A percentile compares a stretch with the other conserved stretches of the same genome.
Conservation (phyloP, 495 filamentous ascomycete genomes). For the Collariella sp. region DNA sequence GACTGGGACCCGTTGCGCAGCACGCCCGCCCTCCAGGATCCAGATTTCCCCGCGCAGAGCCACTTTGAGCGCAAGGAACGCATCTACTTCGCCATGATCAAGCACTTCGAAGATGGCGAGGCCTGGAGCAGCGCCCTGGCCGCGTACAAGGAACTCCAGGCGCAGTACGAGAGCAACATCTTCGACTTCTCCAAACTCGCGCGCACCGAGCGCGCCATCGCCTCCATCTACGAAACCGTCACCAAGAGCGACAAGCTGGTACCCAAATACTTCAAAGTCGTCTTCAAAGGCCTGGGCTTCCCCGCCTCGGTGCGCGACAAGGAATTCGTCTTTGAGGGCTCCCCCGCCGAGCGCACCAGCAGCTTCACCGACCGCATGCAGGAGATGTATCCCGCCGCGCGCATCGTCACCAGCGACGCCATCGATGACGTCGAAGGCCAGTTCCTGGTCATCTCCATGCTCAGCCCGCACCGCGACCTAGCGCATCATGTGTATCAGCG, state of each 20-base stretch:
- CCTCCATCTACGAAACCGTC: conserved; percentile 83
- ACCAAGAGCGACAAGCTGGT: conserved; percentile 66
- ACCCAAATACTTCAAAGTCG: conserved; percentile 85
- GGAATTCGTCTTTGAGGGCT: conserved; percentile 85
- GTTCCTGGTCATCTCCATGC: conserved; percentile 73
- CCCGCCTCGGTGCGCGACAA: conserved; percentile 73
- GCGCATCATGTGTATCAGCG: conserved; percentile 82
- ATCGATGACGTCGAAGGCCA: conserved; percentile 82
- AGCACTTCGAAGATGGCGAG: conserved; percentile 83
- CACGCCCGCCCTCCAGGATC: conserved; percentile 62
- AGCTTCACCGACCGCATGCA: conserved; percentile 90
- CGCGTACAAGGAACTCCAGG: conserved; percentile 82
- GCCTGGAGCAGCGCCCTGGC: conserved; percentile 87
- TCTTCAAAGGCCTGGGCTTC: conserved; percentile 88
- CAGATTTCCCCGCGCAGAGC: conserved; percentile 71
- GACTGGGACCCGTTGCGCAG: conserved; percentile 71
- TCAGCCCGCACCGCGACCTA: conserved; percentile 75
- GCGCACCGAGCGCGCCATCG: conserved; percentile 81
- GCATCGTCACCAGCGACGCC: conserved; percentile 63
- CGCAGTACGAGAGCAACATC: conserved; percentile 77
- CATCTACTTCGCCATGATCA: conserved; percentile 89
- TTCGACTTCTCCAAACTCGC: conserved; percentile 93
- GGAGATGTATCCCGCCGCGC: conserved; percentile 79
- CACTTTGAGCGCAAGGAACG: conserved; percentile 90
- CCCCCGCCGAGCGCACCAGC: conserved; percentile 62